Base-by-base conservation (phyloP, 129 eudicot species). In the Dittrichia graveolens region DNA sequence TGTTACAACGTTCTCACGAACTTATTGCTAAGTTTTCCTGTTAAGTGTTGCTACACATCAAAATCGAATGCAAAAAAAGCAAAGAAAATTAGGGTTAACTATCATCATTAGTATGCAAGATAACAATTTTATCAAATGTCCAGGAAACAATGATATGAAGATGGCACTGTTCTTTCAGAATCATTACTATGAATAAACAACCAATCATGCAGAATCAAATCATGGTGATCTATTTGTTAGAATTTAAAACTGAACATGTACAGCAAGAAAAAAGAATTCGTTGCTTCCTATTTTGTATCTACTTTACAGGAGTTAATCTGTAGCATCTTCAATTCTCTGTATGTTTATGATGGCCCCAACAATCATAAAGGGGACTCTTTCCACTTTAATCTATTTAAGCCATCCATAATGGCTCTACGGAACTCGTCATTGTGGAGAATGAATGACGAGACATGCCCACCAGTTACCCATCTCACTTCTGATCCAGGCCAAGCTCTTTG, bases 401-500 rank as follows among this genome's bases (percentile, higher is more conserved):
- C 98, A 38, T 94, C 98, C 6, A 78, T 83, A 40, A 94, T 94
- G 19, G 97, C 97, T 71, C 74, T 87, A 10, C 97, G 87, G 49
- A 94, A 94, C 54, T 85, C 93, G 40, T 78, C 89, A 34, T 83
- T 88, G 85, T 94, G 98, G 24, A 94, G 88, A 73, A 90, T 80
- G 75, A 94, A 87, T 9, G 98, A 94, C 3, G 98, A 90, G 12
- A 94, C 97, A 38, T 94, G 98, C 38, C 98, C 97, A 5, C 98
- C 98, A 5, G 80, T 87, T 65, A 94, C 98, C 98, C 98, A 94
- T 82, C 98, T 90, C 74, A 94, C 98, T 83, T 94, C 98, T 7
- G 98, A 94, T 12, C 98, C 97, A 0, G 98, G 98, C 98, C 97
- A 94, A n/a, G 97, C 98, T 45, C 85, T 86, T 79, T 94, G 95